phyloP scores from a whole-genome alignment of 106 monocot genomes.

The Phalaenopsis equestris region DNA sequence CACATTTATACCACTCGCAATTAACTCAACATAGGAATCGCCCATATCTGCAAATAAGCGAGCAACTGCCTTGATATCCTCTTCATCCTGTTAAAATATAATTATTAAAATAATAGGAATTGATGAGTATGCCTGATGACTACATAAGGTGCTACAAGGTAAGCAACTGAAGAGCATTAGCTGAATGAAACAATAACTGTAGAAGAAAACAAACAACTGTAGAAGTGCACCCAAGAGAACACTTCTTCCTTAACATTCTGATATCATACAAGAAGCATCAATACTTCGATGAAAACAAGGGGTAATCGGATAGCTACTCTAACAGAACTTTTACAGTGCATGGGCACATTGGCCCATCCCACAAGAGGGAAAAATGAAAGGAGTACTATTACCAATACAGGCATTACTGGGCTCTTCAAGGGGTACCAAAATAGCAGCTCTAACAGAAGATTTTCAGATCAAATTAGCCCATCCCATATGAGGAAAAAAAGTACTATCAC shows the following conservation, averaged over 20 bases:
- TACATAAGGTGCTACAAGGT: background rate
- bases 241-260: background rate
- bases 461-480: too few species aligned
- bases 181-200: background rate
- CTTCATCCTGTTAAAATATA: slow-evolving; percentile 63
- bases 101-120: background rate
- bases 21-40: slow-evolving; percentile 92
- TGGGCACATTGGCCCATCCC: background rate
- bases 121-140: background rate
- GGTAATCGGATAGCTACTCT: background rate
- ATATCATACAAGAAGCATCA: background rate
- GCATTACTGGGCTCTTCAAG: background rate
- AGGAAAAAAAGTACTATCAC: too few species aligned
- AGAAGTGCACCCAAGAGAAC: background rate
- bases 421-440: too few species aligned
- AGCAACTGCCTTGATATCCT: slow-evolving; percentile 97
- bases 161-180: background rate
- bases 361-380: background rate
- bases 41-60: slow-evolving; percentile 97
- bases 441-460: too few species aligned
- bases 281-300: background rate
- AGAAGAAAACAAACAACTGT: background rate
- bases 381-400: background rate
- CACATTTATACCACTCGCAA: slow-evolving; percentile 59
- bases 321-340: background rate